Evolutionary conservation across 2,329 filamentous ascomycete species (phyloP).

Genomic region (Diaporthe helianthi): DNA sequence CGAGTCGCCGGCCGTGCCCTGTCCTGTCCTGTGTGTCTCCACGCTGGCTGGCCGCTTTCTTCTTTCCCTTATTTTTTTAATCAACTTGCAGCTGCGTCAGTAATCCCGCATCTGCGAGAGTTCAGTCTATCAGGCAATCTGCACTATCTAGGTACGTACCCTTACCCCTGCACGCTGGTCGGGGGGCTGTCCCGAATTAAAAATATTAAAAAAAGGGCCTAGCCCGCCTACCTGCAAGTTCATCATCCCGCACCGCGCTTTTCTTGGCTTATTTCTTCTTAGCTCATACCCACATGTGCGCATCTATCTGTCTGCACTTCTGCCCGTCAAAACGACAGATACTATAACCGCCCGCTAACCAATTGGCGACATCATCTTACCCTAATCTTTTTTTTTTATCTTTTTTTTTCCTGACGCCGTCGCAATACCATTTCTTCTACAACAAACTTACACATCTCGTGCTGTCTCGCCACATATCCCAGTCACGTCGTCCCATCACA

Average conservation of each 20-base stretch:
- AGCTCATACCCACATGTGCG: neutral
- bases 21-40: too few relatives aligned
- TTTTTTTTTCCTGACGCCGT: neutral
- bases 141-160: neutral
- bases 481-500: too few relatives aligned
- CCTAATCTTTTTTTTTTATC: neutral
- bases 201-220: too few relatives aligned
- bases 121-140: constrained; percentile 4
- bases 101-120: neutral
- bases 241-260: constrained; percentile 17
- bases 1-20: too few relatives aligned
- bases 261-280: constrained; percentile 23
- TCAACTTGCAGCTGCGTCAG: neutral
- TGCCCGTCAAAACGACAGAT: constrained; percentile 11
- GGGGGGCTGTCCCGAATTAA: constrained; percentile 25
- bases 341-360: neutral
- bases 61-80: neutral
- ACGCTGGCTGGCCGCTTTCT: too few relatives aligned
- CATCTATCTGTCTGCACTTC: neutral
- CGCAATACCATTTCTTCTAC: neutral
- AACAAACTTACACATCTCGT: neutral
- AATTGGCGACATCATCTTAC: constrained; percentile 21
- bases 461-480: too few relatives aligned
- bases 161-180: constrained; percentile 7
- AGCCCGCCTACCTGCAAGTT: constrained; percentile 26